Base-by-base conservation (phyloP, 177 flowering plant species). In the Vitis hybrid region DNA sequence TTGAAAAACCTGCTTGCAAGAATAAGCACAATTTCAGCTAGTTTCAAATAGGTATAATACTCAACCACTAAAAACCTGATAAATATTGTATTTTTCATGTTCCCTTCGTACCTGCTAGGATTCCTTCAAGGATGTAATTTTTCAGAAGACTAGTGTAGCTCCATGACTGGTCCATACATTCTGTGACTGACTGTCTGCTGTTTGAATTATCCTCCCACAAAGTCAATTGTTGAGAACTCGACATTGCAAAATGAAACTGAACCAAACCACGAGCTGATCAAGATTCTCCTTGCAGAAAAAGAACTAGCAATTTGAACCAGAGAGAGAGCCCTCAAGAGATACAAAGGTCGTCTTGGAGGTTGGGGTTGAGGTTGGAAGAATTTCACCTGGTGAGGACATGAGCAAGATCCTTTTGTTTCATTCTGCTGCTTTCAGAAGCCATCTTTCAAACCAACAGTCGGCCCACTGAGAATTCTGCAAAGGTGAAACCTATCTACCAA, bases 391-490 rank as follows among this genome's bases (percentile, higher is more conserved):
- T 12, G 21, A 62, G 18, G 45, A 62, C 45, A 62, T 55, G 51
- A 62, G 50, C 64, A 34, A 60, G 12, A 62, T 34, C 45, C 50
- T 62, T 62, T 50, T 32, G 49, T 9, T 17, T 34, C n/a, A 9
- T 40, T 62, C 62, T 60, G 45, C 62, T 26, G 62, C 15, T 40
- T 60, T 15, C 62, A 60, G 6, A 23, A 60, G 26, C 62, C 32
- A 26, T 26, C 12, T 60, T 60, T 60, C 45, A 60, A 60, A 26
- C n/a, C 40, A 9, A 60, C 26, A 60, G 40, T 60, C 0, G 45
- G 62, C 11, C 15, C 62, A 30, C 13, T 11, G 12, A 60, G 15
- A 60, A 40, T 60, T 60, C 34, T 60, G 45, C 62, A 26, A 11
- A 11, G 32, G 40, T 26, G 8, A 60, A 13, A 15, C 32, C 15